A percentile compares a stretch with the other conserved stretches of the same genome.
Evolutionary conservation across 1,284 basidiomycete genomes (phyloP).

Genomic region (Tylopilus orsonianus): DNA sequence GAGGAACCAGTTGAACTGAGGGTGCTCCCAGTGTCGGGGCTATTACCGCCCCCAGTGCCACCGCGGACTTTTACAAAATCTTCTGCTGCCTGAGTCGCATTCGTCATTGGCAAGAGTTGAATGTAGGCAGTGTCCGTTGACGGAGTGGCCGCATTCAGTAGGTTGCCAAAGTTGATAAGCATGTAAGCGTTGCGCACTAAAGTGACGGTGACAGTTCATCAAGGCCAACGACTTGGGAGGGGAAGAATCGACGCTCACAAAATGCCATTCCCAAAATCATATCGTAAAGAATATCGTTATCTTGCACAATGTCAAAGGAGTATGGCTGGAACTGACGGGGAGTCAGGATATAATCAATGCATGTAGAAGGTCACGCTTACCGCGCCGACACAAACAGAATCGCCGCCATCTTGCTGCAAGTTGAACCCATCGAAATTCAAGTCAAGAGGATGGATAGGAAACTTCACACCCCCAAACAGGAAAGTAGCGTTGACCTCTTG

Average conservation of each 20-base stretch:
- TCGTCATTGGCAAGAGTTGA: constrained; percentile 57
- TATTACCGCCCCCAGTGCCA: neutral
- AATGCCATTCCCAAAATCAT: constrained; percentile 55
- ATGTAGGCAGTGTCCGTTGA: constrained; percentile 50
- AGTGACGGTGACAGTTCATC: neutral
- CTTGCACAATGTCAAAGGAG: constrained; percentile 43
- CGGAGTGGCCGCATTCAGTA: constrained; percentile 42
- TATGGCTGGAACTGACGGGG: constrained; percentile 44
- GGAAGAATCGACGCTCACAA: constrained; percentile 36
- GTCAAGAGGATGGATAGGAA: constrained; percentile 65
- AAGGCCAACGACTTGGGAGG: neutral
- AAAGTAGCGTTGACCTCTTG: constrained; percentile 63
- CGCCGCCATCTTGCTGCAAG: constrained; percentile 39
- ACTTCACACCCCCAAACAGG: constrained; percentile 49
- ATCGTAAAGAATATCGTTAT: constrained; percentile 41
- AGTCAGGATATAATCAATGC: constrained; percentile 4
- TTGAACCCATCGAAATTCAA: constrained; percentile 17
- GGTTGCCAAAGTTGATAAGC: constrained; percentile 61
- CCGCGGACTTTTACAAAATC: constrained; percentile 24
- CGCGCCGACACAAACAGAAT: constrained; percentile 46
- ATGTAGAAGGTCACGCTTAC: constrained; percentile 33
- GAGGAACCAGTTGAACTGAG: constrained; percentile 1
- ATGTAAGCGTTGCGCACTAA: constrained; percentile 57
- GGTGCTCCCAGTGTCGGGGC: neutral
- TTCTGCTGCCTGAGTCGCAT: constrained; percentile 32